Percentiles rank a stretch among this genome's conserved stretches.
Evolutionary conservation across 805 yeast genomes (phyloP).

Genomic region (Suhomyces xylopsoci): DNA sequence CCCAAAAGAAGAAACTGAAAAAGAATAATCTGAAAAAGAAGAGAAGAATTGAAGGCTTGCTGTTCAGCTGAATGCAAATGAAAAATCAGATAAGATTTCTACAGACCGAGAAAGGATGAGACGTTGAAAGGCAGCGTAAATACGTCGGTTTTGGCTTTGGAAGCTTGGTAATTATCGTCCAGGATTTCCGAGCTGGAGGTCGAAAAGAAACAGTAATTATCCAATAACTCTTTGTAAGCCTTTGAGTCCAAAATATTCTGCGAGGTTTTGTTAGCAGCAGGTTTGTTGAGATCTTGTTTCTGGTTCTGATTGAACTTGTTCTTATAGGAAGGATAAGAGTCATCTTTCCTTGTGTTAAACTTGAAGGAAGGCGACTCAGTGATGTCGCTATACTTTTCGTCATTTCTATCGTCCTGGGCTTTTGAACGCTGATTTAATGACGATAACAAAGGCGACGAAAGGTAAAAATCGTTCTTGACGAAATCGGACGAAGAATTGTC

Average conservation of each 20-base stretch:
- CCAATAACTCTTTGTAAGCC: slow-evolving; percentile 54
- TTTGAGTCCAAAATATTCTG: slow-evolving; percentile 38
- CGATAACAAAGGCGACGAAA: slow-evolving; percentile 36
- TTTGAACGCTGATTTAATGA: slow-evolving; percentile 8
- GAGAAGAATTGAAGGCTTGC: neutral
- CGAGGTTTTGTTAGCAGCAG: neutral
- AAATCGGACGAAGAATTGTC: slow-evolving; percentile 20
- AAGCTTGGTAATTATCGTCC: neutral
- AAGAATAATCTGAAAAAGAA: too few species aligned
- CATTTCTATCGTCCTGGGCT: neutral
- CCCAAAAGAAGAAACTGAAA: neutral
- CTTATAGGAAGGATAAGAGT: neutral
- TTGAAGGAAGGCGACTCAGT: neutral
- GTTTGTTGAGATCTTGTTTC: neutral
- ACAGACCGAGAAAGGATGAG: neutral
- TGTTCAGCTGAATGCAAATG: too few species aligned
- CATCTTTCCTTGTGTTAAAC: neutral
- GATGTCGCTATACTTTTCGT: neutral
- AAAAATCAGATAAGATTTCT: too few species aligned
- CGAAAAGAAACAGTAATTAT: slow-evolving; percentile 58
- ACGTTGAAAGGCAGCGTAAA: neutral
- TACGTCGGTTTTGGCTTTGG: neutral
- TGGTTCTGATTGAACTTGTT: slow-evolving; percentile 2
- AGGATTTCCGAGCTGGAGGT: slow-evolving; percentile 3
- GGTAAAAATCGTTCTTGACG: slow-evolving; percentile 32